A percentile compares a stretch with the other conserved stretches of the same genome.
These are phyloP conservation scores for Moniliophthora roreri DNA, from an alignment of 1,284 basidiomycete species.

Conservation along the genomic window DNA sequence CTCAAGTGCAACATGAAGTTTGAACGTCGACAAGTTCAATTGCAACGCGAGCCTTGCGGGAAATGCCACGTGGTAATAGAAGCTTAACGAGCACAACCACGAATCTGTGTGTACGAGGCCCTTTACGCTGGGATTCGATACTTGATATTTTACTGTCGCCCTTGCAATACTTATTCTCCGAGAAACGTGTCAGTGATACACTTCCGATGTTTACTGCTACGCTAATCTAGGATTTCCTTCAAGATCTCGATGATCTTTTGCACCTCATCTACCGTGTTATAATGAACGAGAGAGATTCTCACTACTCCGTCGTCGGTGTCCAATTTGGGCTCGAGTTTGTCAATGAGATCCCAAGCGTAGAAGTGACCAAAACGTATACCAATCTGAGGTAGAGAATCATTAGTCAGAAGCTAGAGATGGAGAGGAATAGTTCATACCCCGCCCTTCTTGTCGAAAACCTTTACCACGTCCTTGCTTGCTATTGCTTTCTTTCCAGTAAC, in stretches of 20 bases:
- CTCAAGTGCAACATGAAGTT: too few species aligned
- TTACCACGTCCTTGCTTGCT: conserved; percentile 64
- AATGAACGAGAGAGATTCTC: conserved; percentile 78
- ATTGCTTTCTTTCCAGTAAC: conserved; percentile 55
- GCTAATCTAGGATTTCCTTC: conserved; percentile 38
- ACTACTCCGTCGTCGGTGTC: conserved; percentile 68
- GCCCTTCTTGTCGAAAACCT: conserved; percentile 56
- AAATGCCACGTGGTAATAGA: too few species aligned
- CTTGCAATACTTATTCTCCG: too few species aligned
- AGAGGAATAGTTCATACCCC: conserved; percentile 44
- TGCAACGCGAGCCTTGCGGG: too few species aligned
- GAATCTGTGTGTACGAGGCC: too few species aligned
- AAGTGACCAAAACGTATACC: conserved; percentile 61
- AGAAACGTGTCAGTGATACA: too few species aligned
- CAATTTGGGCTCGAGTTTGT: conserved; percentile 50
- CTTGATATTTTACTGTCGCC: too few species aligned
- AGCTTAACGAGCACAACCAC: too few species aligned
- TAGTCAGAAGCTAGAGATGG: not conserved
- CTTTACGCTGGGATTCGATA: too few species aligned
- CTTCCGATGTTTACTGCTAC: too few species aligned
- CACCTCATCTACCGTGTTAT: conserved; percentile 75
- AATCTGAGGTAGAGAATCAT: not conserved
- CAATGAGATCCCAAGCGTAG: conserved; percentile 70
- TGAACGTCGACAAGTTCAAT: too few species aligned
- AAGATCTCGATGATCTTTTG: conserved; percentile 53